Evolutionary conservation across 495 filamentous ascomycete genomes (phyloP), one percentile per base, ranked within the genome.

Genomic region (Lophium mytilinum): DNA sequence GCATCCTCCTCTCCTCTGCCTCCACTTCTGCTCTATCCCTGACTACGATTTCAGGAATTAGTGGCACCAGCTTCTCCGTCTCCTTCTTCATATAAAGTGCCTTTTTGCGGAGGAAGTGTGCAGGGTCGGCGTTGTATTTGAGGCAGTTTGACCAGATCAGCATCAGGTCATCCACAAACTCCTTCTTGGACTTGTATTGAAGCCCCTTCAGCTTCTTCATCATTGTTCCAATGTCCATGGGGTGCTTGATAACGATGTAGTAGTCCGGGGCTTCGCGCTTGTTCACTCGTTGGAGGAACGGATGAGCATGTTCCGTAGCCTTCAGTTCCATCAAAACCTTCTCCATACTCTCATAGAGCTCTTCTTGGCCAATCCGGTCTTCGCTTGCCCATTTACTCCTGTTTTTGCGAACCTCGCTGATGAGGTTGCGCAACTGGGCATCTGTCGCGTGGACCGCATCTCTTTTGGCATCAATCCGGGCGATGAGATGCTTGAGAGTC

Each of bases 301-400:
- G 88, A 52, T 86, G 86, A 0, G 94, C 96, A 69, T 96, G 92
- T 67, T 97, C 92, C 6, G 91, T 88, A 15, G 92, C 94, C 68
- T 96, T 96, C 37, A 99, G 82, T 66, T 96, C 90, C 67, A 87
- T 92, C 52, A 97, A 76, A 18, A 99, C 93, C 74, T 95, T 96
- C 66, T 99, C 93, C 14, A 90, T 78, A 9, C 93, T 86, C 73
- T 99, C 93, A 66, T 99, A 99, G 3, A 99, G 80, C 72, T 99
- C 93, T 65, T 97, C 93, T 72, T 99, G 93, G 55, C 89, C 89
- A 51, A 99, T 83, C 61, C 92, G 91, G 53, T 99, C 93, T 69
- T 96, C 93, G 70, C 84, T 96, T 17, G 93, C 93, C 93, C 93
- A 99, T 71, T 99, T 99, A 69, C 92, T 96, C 61, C 93, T 77